Base-by-base conservation (phyloP, 768 basidiomycete genomes). In the Pisolithus sp. region DNA sequence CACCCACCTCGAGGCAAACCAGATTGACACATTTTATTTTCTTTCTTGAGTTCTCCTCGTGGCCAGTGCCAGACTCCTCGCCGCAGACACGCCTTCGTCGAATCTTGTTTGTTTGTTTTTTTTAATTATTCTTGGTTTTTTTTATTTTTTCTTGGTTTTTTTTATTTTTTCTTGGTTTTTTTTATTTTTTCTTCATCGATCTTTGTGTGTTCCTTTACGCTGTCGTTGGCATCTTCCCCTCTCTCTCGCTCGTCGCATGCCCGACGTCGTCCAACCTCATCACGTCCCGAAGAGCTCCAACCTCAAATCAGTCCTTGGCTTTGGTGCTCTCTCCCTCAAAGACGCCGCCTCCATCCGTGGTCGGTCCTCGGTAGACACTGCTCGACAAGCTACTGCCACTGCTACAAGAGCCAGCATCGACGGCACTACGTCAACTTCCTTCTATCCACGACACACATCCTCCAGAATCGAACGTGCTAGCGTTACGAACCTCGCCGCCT, bases 231-330 rank as follows among this genome's bases (percentile, higher is more conserved):
- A 10, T 30, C 30, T 8, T 30, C 30, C 7, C 34, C 34, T 12
- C 34, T 34, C 34, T 34, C 34, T 34, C 34, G 53, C 30, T 51
- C 59, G 50, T 71, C 73, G 75, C 53, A 76, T 76, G 75, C 74
- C 69, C 65, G 73, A 68, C 62, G 68, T 68, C 56, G 67, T 71
- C 53, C 69, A 61, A 12, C 63, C 64, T 58, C 52, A 61, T 62
- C 60, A 64, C 52, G 59, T 68, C 31, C 64, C 70, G 49, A 76
- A 71, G 71, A 73, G 73, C 15, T 34, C 34, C 67, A 74, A 71
- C 61, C 71, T 80, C 64, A 73, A 72, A 61, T 64, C 74, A 26
- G 76, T 76, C 41, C 70, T 80, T 48, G 77, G 77, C 47, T 69
- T 79, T 38, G 55, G 55, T 59, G 51, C 71, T 49, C 51, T 66